Percentiles rank a stretch among this genome's conserved stretches.
phyloP scores from a whole-genome alignment of 306 rosid species.

The Ammopiptanthus mongolicus region DNA sequence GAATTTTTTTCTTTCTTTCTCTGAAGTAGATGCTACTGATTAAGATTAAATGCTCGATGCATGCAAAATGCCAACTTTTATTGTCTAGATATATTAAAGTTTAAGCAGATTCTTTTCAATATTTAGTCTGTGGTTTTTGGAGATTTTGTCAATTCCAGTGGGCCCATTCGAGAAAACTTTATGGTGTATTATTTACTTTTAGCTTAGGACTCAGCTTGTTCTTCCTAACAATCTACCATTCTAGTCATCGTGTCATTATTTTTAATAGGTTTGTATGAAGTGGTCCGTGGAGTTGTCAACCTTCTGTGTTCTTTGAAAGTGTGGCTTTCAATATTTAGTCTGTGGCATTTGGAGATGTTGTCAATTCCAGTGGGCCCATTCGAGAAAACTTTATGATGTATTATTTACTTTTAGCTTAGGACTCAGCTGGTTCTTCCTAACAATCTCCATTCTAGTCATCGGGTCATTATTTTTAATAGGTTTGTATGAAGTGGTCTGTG shows the following conservation, averaged over 20 bases:
- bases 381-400: not conserved
- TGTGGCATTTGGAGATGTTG: not conserved
- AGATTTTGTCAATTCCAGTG: not conserved
- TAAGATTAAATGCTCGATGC: not conserved
- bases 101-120: not conserved
- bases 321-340: not conserved
- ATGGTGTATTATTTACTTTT: not conserved
- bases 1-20: not conserved
- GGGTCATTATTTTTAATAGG: not conserved
- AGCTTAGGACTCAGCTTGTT: not conserved
- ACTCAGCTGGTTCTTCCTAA: not conserved
- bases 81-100: not conserved
- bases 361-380: not conserved
- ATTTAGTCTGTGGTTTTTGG: not conserved
- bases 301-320: not conserved
- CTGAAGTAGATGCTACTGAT: not conserved
- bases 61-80: not conserved
- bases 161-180: not conserved
- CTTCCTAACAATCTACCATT: not conserved
- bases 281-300: not conserved
- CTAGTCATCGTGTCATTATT: not conserved
- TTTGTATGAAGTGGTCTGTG: not conserved
- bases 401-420: not conserved
- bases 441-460: not conserved
- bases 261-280: not conserved